Evolutionary conservation across 805 yeast species (phyloP), one percentile per base, ranked within the genome.

Genomic region (Candida vaughaniae): DNA sequence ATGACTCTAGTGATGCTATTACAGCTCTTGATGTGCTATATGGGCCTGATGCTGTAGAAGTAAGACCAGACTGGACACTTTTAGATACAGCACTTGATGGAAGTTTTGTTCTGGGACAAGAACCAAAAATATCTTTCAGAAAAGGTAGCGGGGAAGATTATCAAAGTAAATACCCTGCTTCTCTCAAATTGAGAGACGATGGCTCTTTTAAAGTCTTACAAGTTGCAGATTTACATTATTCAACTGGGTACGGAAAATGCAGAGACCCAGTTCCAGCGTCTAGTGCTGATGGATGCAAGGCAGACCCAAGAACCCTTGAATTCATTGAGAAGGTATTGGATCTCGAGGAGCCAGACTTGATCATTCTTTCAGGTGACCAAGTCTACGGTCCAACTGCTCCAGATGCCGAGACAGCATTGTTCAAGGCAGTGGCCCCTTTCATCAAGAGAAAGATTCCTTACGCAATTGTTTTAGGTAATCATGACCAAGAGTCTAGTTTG

Each of bases 331-430:
- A 56, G 15, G 83, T 85, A 0, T 60, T 91, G 31, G 90, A 85
- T 38, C 42, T 71, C 0, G 98, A 91, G 55, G 56, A 71, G 22
- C 98, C 98, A 0, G 90, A 93, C 52, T 57, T 90, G 16, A 91
- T 88, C 0, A 86, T 89, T 0, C 65, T 88, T 39, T 80, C 96
- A 0, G 99, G 99, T 6, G 98, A 91, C 62, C 96, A 88, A 57
- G 72, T 91, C 0, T 86, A 77, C 71, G 98, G 97, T 2, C 80
- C 75, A 25, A 72, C 66, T 29, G 71, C 86, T 0, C 88, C 85
- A 8, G 98, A 91, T 54, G 72, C 96, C 0, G 82, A 82, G 47
- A 81, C 95, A 0, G 78, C 96, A 0, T 49, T 88, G 10, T 69
- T 83, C 40, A 91, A 93, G 54, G 87, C 82, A 0, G 67, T 84